A percentile compares a stretch with the other conserved stretches of the same genome.
These are phyloP conservation scores for Asterophora parasitica DNA, from an alignment of 768 basidiomycete species.

Conservation along the genomic window DNA sequence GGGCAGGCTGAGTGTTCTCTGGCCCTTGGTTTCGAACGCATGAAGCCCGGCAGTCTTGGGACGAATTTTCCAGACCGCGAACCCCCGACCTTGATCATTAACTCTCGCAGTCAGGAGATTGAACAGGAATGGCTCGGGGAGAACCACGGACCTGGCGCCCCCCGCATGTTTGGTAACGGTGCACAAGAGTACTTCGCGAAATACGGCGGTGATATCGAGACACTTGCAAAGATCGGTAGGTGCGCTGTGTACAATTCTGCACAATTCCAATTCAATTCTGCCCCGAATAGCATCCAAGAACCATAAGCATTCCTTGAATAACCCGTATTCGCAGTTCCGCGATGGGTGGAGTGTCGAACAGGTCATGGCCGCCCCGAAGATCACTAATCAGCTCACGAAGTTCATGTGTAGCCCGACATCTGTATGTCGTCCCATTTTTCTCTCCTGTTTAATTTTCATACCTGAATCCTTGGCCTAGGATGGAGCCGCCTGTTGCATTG, in stretches of 20 bases:
- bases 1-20: conserved; percentile 71
- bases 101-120: conserved; percentile 38
- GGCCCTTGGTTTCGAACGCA: conserved; percentile 84
- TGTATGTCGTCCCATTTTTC: conserved; percentile 28
- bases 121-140: conserved; percentile 47
- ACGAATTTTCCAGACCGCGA: conserved; percentile 56
- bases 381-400: conserved; percentile 71
- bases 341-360: conserved; percentile 74
- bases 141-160: conserved; percentile 67
- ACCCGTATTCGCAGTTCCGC: conserved; percentile 84
- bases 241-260: background rate
- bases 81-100: conserved; percentile 45
- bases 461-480: conserved; percentile 37
- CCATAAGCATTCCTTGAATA: conserved; percentile 75
- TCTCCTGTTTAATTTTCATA: background rate
- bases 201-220: conserved; percentile 61
- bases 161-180: conserved; percentile 72
- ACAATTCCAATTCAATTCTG: background rate
- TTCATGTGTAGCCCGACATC: conserved; percentile 88
- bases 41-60: conserved; percentile 70
- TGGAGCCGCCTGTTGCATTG: conserved; percentile 70
- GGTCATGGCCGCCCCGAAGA: conserved; percentile 59
- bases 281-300: conserved; percentile 67
- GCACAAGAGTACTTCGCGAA: conserved; percentile 74
- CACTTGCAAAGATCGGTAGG: conserved; percentile 75